These are phyloP conservation scores for Coprinopsis strossmayeri DNA, from an alignment of 768 basidiomycete genomes.

Conservation along the genomic window DNA sequence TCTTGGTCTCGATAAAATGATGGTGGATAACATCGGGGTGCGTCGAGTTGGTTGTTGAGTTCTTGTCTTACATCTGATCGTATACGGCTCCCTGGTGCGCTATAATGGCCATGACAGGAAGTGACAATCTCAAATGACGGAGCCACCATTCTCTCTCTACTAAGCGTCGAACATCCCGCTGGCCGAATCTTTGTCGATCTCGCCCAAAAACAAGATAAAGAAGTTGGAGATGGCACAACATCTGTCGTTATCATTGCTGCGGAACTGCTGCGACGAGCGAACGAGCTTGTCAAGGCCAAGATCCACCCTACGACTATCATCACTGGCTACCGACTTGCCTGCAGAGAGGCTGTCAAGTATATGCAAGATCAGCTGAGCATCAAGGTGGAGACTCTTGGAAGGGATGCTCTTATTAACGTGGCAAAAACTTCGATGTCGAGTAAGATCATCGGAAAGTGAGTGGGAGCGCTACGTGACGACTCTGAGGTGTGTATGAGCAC, in stretches of 20 bases:
- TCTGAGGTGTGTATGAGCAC: too few relatives aligned
- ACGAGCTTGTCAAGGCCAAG: conserved; percentile 96
- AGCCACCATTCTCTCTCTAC: conserved; percentile 92
- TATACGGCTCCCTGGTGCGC: too few relatives aligned
- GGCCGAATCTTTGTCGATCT: conserved; percentile 97
- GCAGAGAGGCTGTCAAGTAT: conserved; percentile 94
- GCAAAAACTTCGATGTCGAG: conserved; percentile 99
- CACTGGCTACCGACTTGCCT: conserved; percentile 94
- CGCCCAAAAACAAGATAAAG: conserved; percentile 98
- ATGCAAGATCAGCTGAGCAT: conserved; percentile 97
- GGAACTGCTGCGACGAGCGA: conserved; percentile 92
- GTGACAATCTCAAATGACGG: conserved; percentile 99
- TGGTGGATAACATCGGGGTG: conserved; percentile 96
- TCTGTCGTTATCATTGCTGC: conserved; percentile 98
- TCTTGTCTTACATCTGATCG: too few relatives aligned
- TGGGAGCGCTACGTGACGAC: too few relatives aligned
- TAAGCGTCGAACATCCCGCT: conserved; percentile 95
- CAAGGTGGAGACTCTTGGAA: conserved; percentile 87
- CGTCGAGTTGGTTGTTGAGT: too few relatives aligned
- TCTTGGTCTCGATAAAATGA: conserved; percentile 93
- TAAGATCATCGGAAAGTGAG: conserved; percentile 95
- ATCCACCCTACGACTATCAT: conserved; percentile 99
- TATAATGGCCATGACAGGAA: conserved; percentile 48
- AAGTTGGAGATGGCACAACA: conserved; percentile 98
- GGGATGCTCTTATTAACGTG: conserved; percentile 88